These are phyloP conservation scores for Reutealis trisperma DNA, from an alignment of 345 rosid species.

Conservation along the genomic window DNA sequence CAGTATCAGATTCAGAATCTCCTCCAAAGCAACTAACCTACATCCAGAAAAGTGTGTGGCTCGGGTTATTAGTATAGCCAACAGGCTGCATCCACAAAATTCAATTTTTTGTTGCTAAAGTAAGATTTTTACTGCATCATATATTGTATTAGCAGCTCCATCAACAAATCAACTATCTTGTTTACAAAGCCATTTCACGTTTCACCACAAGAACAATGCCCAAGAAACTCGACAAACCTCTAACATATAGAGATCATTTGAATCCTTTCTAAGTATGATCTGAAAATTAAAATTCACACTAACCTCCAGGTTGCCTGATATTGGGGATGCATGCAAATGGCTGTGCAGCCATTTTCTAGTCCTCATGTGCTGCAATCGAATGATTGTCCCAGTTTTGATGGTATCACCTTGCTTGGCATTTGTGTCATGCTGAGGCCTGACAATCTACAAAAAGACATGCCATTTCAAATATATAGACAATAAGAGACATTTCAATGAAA, in stretches of 20 bases:
- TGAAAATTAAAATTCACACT: slow-evolving; percentile 16
- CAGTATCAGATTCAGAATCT: slow-evolving; percentile 86
- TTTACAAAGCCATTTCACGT: neutral
- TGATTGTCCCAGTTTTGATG: slow-evolving; percentile 63
- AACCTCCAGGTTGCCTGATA: slow-evolving; percentile 96
- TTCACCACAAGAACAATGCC: neutral
- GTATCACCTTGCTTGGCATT: slow-evolving; percentile 79
- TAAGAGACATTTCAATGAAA: no score
- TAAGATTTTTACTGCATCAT: neutral
- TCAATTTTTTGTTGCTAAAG: neutral
- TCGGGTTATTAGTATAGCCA: neutral
- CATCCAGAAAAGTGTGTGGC: slow-evolving; percentile 12
- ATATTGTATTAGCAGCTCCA: neutral
- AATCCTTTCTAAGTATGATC: neutral
- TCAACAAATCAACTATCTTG: neutral
- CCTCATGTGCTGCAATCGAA: slow-evolving; percentile 90
- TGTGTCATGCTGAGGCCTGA: slow-evolving; percentile 60
- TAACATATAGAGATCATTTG: neutral
- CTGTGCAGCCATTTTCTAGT: slow-evolving; percentile 96
- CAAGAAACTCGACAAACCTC: neutral
- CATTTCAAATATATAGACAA: neutral
- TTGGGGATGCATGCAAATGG: slow-evolving; percentile 92
- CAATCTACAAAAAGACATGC: slow-evolving; percentile 49
- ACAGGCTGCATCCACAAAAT: neutral
- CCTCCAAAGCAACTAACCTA: slow-evolving; percentile 99